These are phyloP conservation scores for Davidsoniella eucalypti DNA, from an alignment of 2,329 filamentous ascomycete genomes.

Conservation along the genomic window DNA sequence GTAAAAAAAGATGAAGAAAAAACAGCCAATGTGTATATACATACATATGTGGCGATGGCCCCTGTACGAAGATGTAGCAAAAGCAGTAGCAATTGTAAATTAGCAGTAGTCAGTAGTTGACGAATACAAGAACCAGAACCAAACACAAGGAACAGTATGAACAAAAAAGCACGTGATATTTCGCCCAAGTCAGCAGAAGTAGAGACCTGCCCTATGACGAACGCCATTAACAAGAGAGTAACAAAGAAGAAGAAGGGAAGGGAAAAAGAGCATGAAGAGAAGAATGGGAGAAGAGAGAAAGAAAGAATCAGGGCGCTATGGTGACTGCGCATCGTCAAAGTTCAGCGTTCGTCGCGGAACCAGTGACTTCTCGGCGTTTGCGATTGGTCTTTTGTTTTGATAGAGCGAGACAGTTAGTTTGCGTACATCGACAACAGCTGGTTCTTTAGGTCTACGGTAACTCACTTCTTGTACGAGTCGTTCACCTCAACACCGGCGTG, in stretches of 20 bases:
- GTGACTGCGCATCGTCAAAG: background rate
- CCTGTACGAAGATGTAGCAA: background rate
- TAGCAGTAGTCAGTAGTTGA: background rate
- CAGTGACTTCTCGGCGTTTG: constrained; percentile 6
- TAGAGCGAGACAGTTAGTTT: background rate
- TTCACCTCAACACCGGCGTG: constrained; percentile 39
- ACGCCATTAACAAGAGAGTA: background rate
- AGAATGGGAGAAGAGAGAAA: background rate
- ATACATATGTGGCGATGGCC: background rate
- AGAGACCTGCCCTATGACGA: background rate
- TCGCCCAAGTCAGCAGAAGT: no score
- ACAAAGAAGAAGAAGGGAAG: background rate
- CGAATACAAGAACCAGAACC: background rate
- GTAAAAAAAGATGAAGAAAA: background rate
- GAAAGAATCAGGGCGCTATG: background rate
- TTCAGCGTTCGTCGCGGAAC: constrained; percentile 1
- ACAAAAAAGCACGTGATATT: background rate
- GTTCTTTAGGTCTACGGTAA: background rate
- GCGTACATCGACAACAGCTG: background rate
- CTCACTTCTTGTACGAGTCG: constrained; percentile 9
- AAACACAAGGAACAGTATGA: background rate
- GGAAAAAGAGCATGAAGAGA: background rate
- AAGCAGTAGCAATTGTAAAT: background rate
- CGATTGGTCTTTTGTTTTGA: constrained; percentile 1
- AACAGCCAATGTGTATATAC: constrained; percentile 8